These are phyloP conservation scores for Fusarium pininemorale DNA, from an alignment of 2,329 filamentous ascomycete genomes.

Conservation along the genomic window DNA sequence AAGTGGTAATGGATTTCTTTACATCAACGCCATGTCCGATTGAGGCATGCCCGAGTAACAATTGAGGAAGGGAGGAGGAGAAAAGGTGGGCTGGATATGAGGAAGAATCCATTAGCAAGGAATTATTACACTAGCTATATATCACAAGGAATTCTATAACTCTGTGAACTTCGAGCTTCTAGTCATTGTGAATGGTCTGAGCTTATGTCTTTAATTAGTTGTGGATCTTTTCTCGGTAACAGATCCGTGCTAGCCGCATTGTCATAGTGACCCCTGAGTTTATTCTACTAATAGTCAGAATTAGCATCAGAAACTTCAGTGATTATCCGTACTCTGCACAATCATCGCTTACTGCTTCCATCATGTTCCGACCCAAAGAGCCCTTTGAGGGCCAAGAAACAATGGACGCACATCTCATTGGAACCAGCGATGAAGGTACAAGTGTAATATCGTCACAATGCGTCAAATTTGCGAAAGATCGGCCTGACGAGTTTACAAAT, in stretches of 20 bases:
- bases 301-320: too few species aligned
- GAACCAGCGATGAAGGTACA: neutral
- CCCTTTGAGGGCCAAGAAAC: neutral
- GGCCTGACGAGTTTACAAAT: neutral
- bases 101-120: neutral
- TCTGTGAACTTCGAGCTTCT: neutral
- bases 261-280: neutral
- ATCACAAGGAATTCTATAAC: neutral
- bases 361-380: neutral
- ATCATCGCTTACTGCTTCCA: accelerated
- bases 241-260: neutral
- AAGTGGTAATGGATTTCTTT: accelerated
- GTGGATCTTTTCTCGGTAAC: neutral
- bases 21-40: neutral
- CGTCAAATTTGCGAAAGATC: neutral
- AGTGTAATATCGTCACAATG: neutral
- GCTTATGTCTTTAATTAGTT: neutral
- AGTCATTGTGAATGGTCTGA: neutral
- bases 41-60: neutral
- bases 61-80: neutral
- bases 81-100: neutral
- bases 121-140: too few species aligned
- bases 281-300: too few species aligned
- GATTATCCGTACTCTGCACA: too few species aligned
- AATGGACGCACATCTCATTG: neutral